These are phyloP conservation scores for Salix brachista DNA, from an alignment of 345 rosid genomes.

Conservation along the genomic window DNA sequence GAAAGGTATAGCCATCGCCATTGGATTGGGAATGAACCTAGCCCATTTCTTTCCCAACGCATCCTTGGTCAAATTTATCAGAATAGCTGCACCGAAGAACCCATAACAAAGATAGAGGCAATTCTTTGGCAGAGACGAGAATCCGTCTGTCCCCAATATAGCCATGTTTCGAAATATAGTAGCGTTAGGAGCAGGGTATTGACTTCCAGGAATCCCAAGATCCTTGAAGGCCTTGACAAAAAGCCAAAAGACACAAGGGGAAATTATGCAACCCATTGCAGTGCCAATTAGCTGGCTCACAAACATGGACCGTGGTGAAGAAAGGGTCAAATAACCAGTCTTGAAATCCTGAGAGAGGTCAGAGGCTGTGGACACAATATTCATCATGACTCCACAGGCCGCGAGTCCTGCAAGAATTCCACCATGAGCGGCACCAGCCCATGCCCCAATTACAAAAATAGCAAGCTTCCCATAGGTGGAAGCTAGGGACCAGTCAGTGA, in stretches of 20 bases:
- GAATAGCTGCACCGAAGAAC: conserved; percentile 39
- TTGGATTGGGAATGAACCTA: conserved; percentile 44
- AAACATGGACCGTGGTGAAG: conserved; percentile 51
- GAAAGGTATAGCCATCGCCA: conserved; percentile 56
- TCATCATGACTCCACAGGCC: conserved; percentile 50
- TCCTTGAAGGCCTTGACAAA: conserved; percentile 45
- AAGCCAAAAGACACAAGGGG: conserved; percentile 44
- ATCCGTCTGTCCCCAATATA: conserved; percentile 49
- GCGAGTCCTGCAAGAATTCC: conserved; percentile 48
- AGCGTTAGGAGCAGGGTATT: conserved; percentile 47
- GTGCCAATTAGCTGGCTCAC: conserved; percentile 55
- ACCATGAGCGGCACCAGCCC: conserved; percentile 47
- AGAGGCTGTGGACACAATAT: conserved; percentile 46
- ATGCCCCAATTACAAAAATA: conserved; percentile 43
- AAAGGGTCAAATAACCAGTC: conserved; percentile 46
- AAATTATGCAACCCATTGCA: conserved; percentile 45
- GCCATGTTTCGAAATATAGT: conserved; percentile 48
- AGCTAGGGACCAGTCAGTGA: conserved; percentile 53
- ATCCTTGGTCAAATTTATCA: conserved; percentile 33
- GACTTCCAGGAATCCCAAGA: conserved; percentile 35
- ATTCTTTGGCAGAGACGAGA: conserved; percentile 46
- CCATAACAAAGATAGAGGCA: conserved; percentile 41
- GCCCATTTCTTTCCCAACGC: conserved; percentile 20
- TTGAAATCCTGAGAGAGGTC: conserved; percentile 55
- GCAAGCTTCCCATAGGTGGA: conserved; percentile 54